These are phyloP conservation scores for Aspergillus pseudonomiae DNA, from an alignment of 2,329 filamentous ascomycete species.

Conservation along the genomic window DNA sequence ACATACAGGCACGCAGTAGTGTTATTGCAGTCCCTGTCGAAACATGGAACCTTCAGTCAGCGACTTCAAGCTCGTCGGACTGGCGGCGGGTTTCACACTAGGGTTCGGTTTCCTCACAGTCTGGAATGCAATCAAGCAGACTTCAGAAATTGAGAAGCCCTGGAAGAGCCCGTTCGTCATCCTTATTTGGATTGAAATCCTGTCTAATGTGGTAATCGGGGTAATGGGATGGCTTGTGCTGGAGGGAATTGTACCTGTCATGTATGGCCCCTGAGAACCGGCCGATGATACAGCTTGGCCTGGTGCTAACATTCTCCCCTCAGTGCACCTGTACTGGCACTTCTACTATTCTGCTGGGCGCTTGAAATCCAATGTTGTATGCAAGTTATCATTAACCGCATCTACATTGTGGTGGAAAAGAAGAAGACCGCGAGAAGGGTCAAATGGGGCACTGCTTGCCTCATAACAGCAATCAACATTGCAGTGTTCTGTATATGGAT, in stretches of 20 bases:
- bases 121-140: slow-evolving; percentile 1
- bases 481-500: slow-evolving; percentile 1
- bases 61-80: neutral
- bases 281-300: neutral
- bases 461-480: neutral
- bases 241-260: neutral
- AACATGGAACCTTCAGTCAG: neutral
- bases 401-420: neutral
- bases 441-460: neutral
- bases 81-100: neutral
- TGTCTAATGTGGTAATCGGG: neutral
- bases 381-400: neutral
- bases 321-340: neutral
- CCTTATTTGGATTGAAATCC: neutral
- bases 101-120: neutral
- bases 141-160: neutral
- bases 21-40: neutral
- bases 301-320: neutral
- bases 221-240: slow-evolving; percentile 1
- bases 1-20: neutral
- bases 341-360: neutral
- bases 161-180: neutral
- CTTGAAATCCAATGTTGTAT: neutral
- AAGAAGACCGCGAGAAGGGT: neutral
- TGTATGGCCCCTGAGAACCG: neutral